Percentiles rank a stretch among this genome's conserved stretches.
Conservation (phyloP, 23 red algal species). For the Pyropia yezoensis region DNA sequence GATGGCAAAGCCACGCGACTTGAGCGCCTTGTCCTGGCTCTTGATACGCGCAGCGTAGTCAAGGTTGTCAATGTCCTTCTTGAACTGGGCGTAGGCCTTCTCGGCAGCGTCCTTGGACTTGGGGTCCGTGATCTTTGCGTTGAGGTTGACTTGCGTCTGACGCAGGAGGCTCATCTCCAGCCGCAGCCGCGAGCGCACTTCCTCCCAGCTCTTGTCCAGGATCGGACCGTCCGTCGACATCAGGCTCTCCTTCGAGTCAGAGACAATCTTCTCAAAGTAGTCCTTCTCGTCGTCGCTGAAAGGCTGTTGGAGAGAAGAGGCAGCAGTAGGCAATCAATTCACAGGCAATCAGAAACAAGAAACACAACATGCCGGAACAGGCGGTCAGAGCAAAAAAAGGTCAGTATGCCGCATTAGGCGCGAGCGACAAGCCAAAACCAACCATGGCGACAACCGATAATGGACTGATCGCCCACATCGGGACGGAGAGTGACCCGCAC, state of each 20-base stretch:
- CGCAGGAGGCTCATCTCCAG: constrained; percentile 35
- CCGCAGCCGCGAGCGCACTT: constrained; percentile 64
- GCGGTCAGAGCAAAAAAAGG: too few relatives aligned
- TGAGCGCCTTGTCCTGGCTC: constrained; percentile 45
- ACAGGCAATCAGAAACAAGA: too few relatives aligned
- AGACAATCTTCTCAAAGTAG: constrained; percentile 35
- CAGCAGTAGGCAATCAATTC: too few relatives aligned
- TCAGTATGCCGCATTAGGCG: too few relatives aligned
- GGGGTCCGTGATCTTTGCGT: constrained; percentile 16
- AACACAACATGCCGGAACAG: too few relatives aligned
- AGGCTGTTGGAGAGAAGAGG: neutral
- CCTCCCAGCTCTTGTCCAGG: constrained; percentile 82
- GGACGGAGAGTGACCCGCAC: too few relatives aligned
- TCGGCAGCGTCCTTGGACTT: constrained; percentile 23
- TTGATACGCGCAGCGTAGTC: constrained; percentile 76
- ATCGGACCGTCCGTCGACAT: constrained; percentile 30
- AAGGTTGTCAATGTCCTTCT: constrained; percentile 67
- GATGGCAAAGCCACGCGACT: constrained; percentile 37
- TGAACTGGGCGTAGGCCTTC: constrained; percentile 67
- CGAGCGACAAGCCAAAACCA: too few relatives aligned
- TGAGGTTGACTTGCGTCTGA: constrained; percentile 25
- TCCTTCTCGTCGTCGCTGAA: constrained; percentile 39
- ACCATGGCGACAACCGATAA: too few relatives aligned
- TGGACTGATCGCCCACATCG: too few relatives aligned
- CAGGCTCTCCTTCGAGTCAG: constrained; percentile 40